phyloP scores from a whole-genome alignment of 345 rosid species.

The Physaria fendleri region DNA sequence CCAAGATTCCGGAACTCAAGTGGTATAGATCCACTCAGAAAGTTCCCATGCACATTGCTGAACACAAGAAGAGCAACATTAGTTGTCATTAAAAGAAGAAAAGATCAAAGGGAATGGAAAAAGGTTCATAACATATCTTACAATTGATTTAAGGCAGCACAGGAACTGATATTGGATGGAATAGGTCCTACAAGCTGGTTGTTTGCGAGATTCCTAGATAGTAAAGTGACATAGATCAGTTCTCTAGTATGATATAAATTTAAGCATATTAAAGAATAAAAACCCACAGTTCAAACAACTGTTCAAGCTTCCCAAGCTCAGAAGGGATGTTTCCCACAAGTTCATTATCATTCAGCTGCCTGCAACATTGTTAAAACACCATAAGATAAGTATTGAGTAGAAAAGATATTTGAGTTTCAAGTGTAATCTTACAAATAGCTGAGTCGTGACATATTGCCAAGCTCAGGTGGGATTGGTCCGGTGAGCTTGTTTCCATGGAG shows the following conservation, averaged over 20 bases:
- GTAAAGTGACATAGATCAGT: no score
- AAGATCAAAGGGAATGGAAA: neutral
- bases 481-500: constrained; percentile 90
- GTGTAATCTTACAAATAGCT: constrained; percentile 68
- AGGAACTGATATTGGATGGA: constrained; percentile 71
- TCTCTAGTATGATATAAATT: no score
- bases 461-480: constrained; percentile 90
- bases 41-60: constrained; percentile 90
- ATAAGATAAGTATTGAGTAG: neutral
- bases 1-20: constrained; percentile 59
- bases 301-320: constrained; percentile 89
- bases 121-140: constrained; percentile 28
- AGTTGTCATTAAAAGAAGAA: neutral
- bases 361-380: constrained; percentile 9
- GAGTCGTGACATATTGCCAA: constrained; percentile 92
- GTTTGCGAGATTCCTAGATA: constrained; percentile 92
- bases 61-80: neutral
- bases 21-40: constrained; percentile 69
- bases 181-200: constrained; percentile 78
- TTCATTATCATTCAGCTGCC: constrained; percentile 77
- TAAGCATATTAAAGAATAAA: no score
- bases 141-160: constrained; percentile 91
- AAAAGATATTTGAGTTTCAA: neutral
- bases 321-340: constrained; percentile 73
- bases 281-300: constrained; percentile 85